Percentiles rank a stretch among this genome's conserved stretches.
Evolutionary conservation across 805 yeast genomes (phyloP).

Genomic region (Zygoascus tannicola): DNA sequence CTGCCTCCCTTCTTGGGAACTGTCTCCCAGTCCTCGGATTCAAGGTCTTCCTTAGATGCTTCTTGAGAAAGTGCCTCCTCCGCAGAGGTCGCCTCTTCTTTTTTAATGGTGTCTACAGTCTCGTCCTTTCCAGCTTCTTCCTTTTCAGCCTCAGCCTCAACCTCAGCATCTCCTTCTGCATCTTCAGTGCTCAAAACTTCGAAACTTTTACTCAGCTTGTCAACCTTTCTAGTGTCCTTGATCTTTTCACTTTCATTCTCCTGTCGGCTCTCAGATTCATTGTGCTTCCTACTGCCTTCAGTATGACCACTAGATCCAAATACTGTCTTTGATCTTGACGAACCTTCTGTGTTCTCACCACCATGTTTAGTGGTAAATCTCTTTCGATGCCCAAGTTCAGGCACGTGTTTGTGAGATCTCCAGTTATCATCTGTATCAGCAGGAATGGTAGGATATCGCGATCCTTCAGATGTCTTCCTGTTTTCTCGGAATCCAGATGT

Average conservation of each 20-base stretch:
- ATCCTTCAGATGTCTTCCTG: background rate
- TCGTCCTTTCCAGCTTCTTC: slow-evolving; percentile 3
- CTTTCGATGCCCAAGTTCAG: slow-evolving; percentile 9
- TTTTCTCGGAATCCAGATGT: slow-evolving; percentile 10
- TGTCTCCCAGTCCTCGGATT: slow-evolving; percentile 19
- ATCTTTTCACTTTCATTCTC: slow-evolving; percentile 7
- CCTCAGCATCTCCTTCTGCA: slow-evolving; percentile 13
- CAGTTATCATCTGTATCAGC: slow-evolving; percentile 23
- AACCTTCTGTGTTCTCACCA: background rate
- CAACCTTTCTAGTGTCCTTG: slow-evolving; percentile 8
- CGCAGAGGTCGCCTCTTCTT: slow-evolving; percentile 10
- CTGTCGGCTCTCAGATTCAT: slow-evolving; percentile 42
- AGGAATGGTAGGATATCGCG: slow-evolving; percentile 3
- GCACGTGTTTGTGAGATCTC: slow-evolving; percentile 21
- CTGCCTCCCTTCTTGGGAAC: slow-evolving; percentile 19
- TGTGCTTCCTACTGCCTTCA: slow-evolving; percentile 56
- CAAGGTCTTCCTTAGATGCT: slow-evolving; percentile 16
- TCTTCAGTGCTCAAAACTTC: slow-evolving; percentile 48
- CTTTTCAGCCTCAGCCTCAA: slow-evolving; percentile 7
- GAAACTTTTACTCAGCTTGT: slow-evolving; percentile 16
- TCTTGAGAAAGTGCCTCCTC: slow-evolving; percentile 8
- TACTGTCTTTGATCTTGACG: slow-evolving; percentile 34
- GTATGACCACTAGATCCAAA: slow-evolving; percentile 85
- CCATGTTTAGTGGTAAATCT: slow-evolving; percentile 22
- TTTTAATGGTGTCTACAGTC: slow-evolving; percentile 1